phyloP scores from a whole-genome alignment of 164 flowering plant species.

The Saururus chinensis region DNA sequence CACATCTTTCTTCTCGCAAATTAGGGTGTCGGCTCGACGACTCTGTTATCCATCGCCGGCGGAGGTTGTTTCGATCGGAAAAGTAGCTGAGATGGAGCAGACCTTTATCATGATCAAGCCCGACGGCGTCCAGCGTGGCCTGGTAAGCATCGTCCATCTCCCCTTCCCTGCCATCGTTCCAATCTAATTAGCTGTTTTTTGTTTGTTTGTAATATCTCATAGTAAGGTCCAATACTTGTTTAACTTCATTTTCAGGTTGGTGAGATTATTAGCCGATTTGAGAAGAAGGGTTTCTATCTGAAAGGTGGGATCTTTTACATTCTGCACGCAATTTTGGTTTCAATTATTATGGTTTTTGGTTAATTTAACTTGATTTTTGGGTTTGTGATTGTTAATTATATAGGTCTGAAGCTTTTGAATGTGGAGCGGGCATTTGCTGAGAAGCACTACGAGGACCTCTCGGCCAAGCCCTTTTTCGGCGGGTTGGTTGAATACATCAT shows the following conservation, averaged over 20 bases:
- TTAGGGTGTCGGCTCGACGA: no score
- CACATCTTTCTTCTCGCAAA: no score
- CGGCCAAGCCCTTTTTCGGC: slow-evolving; percentile 71
- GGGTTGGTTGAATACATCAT: slow-evolving; percentile 75
- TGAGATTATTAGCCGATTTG: slow-evolving; percentile 76
- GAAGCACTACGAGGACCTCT: slow-evolving; percentile 81
- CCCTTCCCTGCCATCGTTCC: neutral
- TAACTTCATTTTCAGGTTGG: slow-evolving; percentile 42
- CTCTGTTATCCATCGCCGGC: neutral
- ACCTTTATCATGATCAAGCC: slow-evolving; percentile 83
- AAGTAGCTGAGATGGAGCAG: slow-evolving; percentile 35
- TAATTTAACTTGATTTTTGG: neutral
- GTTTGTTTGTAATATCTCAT: no score
- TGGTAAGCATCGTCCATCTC: slow-evolving; percentile 22
- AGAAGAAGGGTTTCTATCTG: slow-evolving; percentile 78
- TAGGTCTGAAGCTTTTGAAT: slow-evolving; percentile 66
- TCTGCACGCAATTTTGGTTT: neutral
- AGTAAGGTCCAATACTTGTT: no score
- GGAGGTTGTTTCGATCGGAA: neutral
- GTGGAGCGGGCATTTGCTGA: slow-evolving; percentile 81
- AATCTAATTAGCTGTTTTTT: neutral
- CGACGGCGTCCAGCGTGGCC: slow-evolving; percentile 67
- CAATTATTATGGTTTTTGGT: neutral
- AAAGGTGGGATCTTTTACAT: slow-evolving; percentile 33
- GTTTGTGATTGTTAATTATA: slow-evolving; percentile 3